Conservation (phyloP, 2,329 filamentous ascomycete species). For the Verticillium dahliae region DNA sequence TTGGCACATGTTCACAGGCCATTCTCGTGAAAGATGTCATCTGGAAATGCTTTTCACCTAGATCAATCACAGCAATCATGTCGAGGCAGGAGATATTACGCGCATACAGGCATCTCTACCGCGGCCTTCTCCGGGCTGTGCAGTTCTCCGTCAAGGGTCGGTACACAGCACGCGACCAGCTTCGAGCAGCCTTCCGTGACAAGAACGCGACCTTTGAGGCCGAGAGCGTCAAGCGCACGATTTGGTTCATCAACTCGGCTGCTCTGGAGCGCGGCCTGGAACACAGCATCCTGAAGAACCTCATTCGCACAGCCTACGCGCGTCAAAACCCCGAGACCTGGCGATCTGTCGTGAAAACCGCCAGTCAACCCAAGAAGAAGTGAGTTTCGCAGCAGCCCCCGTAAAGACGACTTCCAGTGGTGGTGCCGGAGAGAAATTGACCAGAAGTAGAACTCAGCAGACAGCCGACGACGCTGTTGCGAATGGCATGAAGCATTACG, state of each 20-base stretch:
- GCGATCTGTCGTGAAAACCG: conserved; percentile 2
- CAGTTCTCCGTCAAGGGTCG: conserved; percentile 65
- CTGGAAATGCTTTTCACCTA: no score
- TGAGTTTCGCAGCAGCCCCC: conserved; percentile 5
- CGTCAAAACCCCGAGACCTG: conserved; percentile 21
- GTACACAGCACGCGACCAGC: conserved; percentile 51
- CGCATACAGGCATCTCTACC: conserved; percentile 66
- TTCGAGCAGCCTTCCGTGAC: conserved; percentile 55
- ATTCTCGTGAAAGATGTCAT: no score
- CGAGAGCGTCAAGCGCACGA: conserved; percentile 53
- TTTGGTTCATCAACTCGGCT: conserved; percentile 65
- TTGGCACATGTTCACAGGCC: no score
- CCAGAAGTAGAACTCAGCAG: not conserved
- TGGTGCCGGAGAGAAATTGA: not conserved
- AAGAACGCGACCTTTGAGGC: conserved; percentile 36
- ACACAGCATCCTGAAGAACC: conserved; percentile 64
- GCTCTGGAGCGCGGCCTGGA: conserved; percentile 59
- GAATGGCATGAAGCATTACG: conserved; percentile 52
- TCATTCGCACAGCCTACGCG: conserved; percentile 45
- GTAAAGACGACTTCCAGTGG: no score
- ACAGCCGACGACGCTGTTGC: conserved; percentile 11
- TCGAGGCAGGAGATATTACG: conserved; percentile 42
- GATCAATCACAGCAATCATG: conserved; percentile 13
- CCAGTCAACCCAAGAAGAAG: conserved; percentile 5
- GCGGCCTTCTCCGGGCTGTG: conserved; percentile 60